Base-by-base conservation (phyloP, 1,284 basidiomycete species). In the Sporisorium iseilematis-ciliati region DNA sequence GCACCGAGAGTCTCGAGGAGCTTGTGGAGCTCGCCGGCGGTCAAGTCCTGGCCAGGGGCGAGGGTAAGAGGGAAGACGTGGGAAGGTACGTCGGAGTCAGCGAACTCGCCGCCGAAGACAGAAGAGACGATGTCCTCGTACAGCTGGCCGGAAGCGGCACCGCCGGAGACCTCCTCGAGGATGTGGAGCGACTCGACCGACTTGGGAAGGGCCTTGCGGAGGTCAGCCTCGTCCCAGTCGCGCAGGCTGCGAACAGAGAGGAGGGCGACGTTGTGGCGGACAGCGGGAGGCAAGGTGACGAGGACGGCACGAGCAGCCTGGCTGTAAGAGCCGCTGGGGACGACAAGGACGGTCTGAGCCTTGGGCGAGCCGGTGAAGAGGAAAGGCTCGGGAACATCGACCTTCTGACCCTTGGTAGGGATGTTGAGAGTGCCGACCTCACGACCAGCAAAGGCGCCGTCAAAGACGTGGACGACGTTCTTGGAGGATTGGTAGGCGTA, bases 311-410 rank as follows among this genome's bases (percentile, higher is more conserved):
- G 72, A 33, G 82, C 82, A 45, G 75, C 74, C 57, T 70, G 65
- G 61, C 79, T 77, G 65, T 77, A 75, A 25, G 81, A 73, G 58
- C 82, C 78, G 63, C 80, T 83, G 52, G 83, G 82, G 29, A 85
- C 71, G 35, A 84, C 74, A 25, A 85, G 75, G 31, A 82, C 77
- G 2, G 79, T 75, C 49, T 60, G 65, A 35, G 83, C 81, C 57
- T 74, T 54, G 26, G 75, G 57, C 26, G 83, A 78, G 50, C 83
- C 83, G 42, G 75, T 78, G 74, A 84, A 85, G 59, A 71, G 57
- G 60, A 84, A 83, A 52, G 78, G 78, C 51, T 68, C 68, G 81
- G 95, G 70, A 93, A 49, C 90, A 81, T 95, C 95, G 51, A 67
- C 57, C 50, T 66, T 48, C 14, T 79, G 78, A 86, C 65, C 63